phyloP scores from a whole-genome alignment of 2,329 filamentous ascomycete genomes.

The Ceratocystis diversiconidia region DNA sequence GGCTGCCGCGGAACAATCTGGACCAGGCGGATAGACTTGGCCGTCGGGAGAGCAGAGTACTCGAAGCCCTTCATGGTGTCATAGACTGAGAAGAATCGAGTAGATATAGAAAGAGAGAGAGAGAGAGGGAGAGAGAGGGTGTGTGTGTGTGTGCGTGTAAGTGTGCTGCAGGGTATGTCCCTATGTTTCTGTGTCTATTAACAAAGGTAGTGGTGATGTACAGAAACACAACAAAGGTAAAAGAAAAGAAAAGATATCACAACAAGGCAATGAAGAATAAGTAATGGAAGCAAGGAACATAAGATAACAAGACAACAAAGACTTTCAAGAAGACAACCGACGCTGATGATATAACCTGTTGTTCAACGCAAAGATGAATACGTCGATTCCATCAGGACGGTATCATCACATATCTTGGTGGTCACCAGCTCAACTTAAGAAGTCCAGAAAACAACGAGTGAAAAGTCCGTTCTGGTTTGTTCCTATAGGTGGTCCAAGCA shows the following conservation, averaged over 20 bases:
- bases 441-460: not conserved
- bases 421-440: not conserved
- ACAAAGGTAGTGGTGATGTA: not conserved
- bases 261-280: not conserved
- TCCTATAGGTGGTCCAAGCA: constrained; percentile 6
- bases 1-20: constrained; percentile 15
- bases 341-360: not conserved
- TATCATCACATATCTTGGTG: not conserved
- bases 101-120: not conserved
- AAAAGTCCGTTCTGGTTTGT: not conserved
- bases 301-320: not conserved
- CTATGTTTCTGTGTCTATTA: not conserved
- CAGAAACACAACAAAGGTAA: not conserved
- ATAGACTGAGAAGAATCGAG: too few species aligned
- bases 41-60: constrained; percentile 11
- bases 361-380: not conserved
- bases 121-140: not conserved
- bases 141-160: not conserved
- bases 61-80: constrained; percentile 11
- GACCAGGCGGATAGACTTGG: constrained; percentile 18
- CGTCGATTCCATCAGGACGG: not conserved
- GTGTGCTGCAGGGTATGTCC: not conserved
- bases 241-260: not conserved
- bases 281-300: not conserved
- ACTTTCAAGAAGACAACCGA: not conserved